Evolutionary conservation across 495 filamentous ascomycete species (phyloP).

Genomic region (Xylaria grammica): DNA sequence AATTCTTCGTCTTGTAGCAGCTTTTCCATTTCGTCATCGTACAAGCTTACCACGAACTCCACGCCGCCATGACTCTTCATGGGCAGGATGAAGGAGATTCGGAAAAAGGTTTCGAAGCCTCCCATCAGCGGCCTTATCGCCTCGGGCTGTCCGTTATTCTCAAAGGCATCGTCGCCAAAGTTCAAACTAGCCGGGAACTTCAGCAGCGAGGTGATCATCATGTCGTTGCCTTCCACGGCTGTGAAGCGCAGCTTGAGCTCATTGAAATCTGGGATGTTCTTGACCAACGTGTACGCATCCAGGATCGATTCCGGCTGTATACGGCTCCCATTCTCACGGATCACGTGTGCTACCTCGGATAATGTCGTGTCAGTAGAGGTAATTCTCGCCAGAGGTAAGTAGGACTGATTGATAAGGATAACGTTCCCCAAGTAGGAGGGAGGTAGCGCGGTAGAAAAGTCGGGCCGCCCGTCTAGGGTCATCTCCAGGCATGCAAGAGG

Average conservation of each 20-base stretch:
- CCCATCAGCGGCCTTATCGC: constrained; percentile 17
- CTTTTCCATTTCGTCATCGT: constrained; percentile 22
- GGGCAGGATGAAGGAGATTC: constrained; percentile 20
- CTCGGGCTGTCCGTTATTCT: constrained; percentile 19
- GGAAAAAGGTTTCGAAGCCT: constrained; percentile 8
- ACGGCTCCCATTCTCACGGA: constrained; percentile 13
- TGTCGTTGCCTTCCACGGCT: constrained; percentile 11
- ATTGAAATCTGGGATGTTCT: constrained; percentile 6
- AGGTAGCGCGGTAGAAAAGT: constrained; percentile 20
- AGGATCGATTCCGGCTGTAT: background rate
- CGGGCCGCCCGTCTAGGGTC: constrained; percentile 16
- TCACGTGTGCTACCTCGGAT: constrained; percentile 7
- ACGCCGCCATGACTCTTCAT: constrained; percentile 17
- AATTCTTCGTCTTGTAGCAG: constrained; percentile 29
- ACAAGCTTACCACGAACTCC: constrained; percentile 24
- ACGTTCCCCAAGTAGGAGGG: constrained; percentile 26
- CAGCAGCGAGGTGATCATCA: constrained; percentile 24
- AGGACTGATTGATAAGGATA: constrained; percentile 9
- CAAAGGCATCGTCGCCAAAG: constrained; percentile 26
- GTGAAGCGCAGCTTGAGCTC: constrained; percentile 3
- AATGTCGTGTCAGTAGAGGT: constrained; percentile 4
- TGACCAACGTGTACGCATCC: constrained; percentile 18
- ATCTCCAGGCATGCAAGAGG: background rate
- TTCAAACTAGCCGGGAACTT: constrained; percentile 22
- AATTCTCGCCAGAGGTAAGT: constrained; percentile 6